Conservation (phyloP, 2,329 filamentous ascomycete species). For the Fusarium sulawesiense region DNA sequence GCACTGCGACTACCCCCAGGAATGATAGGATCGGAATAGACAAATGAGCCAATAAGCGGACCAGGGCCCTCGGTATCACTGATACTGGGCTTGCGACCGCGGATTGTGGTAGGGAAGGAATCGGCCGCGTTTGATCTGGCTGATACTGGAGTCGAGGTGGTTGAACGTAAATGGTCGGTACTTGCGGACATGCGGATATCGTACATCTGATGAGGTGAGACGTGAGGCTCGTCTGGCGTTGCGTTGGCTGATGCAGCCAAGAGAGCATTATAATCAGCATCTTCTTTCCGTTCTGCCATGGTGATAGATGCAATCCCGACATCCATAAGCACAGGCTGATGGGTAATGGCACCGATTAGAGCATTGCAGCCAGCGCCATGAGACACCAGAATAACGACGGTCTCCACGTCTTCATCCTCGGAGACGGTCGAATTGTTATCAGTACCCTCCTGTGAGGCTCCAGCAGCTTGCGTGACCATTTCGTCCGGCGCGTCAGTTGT, state of each 20-base stretch:
- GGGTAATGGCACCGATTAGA: constrained; percentile 89
- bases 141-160: constrained; percentile 51
- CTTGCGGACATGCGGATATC: constrained; percentile 81
- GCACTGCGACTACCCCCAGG: constrained; percentile 56
- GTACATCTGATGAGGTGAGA: constrained; percentile 71
- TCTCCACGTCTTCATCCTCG: constrained; percentile 74
- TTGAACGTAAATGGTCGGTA: constrained; percentile 74
- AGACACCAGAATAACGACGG: constrained; percentile 88
- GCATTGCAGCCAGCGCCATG: constrained; percentile 98
- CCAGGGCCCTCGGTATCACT: constrained; percentile 36
- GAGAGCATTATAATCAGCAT: constrained; percentile 53
- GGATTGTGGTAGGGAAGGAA: constrained; percentile 40
- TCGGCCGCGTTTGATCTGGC: constrained; percentile 48
- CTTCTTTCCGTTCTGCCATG: constrained; percentile 77
- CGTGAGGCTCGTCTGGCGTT: constrained; percentile 46
- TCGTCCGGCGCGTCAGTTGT: constrained; percentile 64
- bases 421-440: constrained; percentile 48
- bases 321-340: constrained; percentile 90
- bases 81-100: constrained; percentile 44
- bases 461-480: constrained; percentile 57
- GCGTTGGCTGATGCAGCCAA: constrained; percentile 46
- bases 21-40: constrained; percentile 57
- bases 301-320: constrained; percentile 91
- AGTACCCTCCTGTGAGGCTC: constrained; percentile 44
- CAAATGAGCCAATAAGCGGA: constrained; percentile 52